Evolutionary conservation across 495 filamentous ascomycete genomes (phyloP), one percentile per base, ranked within the genome.

Genomic region (Xylaria telfairii): DNA sequence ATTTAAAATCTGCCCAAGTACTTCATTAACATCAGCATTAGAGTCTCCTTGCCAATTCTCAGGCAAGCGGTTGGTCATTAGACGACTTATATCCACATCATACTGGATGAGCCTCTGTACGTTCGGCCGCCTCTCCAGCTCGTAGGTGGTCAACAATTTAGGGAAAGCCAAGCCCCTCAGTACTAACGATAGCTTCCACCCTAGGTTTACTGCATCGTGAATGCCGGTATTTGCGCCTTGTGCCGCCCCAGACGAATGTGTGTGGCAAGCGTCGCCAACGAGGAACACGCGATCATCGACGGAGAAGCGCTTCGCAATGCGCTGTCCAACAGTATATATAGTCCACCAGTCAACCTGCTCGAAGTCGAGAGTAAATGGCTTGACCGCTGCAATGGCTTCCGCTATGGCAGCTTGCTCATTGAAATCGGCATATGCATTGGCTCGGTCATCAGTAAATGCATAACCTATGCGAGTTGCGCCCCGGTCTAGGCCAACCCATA

Each of bases 161-260:
- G 75, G 69, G 0, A 6, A n/a, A 1, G 72, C 72, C n/a, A 73
- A 30, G 9, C 70, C 70, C 7, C 71, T 64, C 1, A 87, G 67
- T 6, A 79, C 81, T 9, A 76, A 64, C 1, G 75, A 80, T 26
- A 88, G 75, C 71, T 87, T 87, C 89, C 89, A 91, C 10, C 83
- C 85, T 0, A 90, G 80, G 63, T 90, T 89, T 44, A 89, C 79
- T 0, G 87, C 81, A 63, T 90, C 88, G 47, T 86, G 83, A 32
- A 90, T 86, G 0, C 89, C 88, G 0, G 85, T 86, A 72, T 91
- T 91, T 83, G 90, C 86, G 3, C 89, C 89, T 64, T 88, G 88
- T 1, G 85, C 88, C 0, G 86, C 87, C 0, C 82, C 83, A 0
- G 88, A 87, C 42, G 83, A 86, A 73, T 89, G 86, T 37, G 85